Conservation (phyloP, 2,329 filamentous ascomycete species). For the Exophiala sideris region DNA sequence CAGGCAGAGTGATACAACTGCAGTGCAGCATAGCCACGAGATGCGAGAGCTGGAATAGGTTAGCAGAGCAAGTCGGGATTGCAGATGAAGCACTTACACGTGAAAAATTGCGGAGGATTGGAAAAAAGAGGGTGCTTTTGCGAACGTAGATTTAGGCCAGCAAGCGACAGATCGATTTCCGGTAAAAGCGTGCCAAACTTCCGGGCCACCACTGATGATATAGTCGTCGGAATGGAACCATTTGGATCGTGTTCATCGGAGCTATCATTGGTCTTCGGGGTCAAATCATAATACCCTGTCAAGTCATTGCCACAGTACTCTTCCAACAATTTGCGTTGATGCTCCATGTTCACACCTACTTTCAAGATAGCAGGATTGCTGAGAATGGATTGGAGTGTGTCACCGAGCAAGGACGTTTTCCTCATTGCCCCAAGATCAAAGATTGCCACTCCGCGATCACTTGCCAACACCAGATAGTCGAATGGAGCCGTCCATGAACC, state of each 20-base stretch:
- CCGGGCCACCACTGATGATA: conserved; percentile 7
- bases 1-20: conserved; percentile 4
- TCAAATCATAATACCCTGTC: conserved; percentile 1
- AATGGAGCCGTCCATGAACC: background rate
- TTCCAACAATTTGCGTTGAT: conserved; percentile 3
- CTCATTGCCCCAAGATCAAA: conserved; percentile 9
- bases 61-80: background rate
- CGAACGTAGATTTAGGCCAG: background rate
- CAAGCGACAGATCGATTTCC: conserved; percentile 2
- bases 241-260: background rate
- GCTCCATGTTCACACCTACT: conserved; percentile 15
- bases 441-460: conserved; percentile 12
- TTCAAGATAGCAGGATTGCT: conserved; percentile 14
- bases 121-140: background rate
- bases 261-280: background rate
- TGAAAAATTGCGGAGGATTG: conserved; percentile 10
- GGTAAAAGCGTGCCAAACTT: conserved; percentile 6
- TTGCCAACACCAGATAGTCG: conserved; percentile 14
- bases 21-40: conserved; percentile 13
- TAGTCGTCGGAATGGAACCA: background rate
- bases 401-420: background rate
- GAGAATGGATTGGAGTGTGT: conserved; percentile 4
- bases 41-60: conserved; percentile 15
- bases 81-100: conserved; percentile 3
- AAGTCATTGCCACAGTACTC: conserved; percentile 6